Base-by-base conservation (phyloP, 116 monocot species). In the Thalassia testudinum region DNA sequence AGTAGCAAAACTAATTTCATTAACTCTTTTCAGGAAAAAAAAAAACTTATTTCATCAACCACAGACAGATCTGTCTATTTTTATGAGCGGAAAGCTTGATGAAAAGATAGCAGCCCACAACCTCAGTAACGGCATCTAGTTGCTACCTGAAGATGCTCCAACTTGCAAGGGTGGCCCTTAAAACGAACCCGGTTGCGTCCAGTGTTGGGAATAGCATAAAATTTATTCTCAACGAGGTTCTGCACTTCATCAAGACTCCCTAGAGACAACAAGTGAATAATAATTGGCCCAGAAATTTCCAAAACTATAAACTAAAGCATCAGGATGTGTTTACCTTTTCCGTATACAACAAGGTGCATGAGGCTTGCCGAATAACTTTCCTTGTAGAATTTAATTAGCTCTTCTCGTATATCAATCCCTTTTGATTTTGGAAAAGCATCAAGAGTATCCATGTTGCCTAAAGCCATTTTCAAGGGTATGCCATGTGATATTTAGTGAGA, bases 261-360 rank as follows among this genome's bases (percentile, higher is more conserved):
- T 93, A 57, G 24, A 50, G 14, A 47, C 37, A 34, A 34, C 30
- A 34, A 10, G 30, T 34, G 10, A 34, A 10, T 34, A 10, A 5
- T 3, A 34, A n/a, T n/a, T 34, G 30, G 3, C 30, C 30, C 10
- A 3, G 30, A 34, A 10, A 34, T 34, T 10, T 34, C 30, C 30
- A 34, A 34, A 34, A 5, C 10, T 34, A 5, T 5, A 34, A 34
- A 5, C 10, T 34, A 5, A 34, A 34, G 10, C 30, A 34, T 34
- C 30, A 34, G 10, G 30, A 34, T 34, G 30, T 34, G 30, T 10
- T 27, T 59, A 93, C 87, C 93, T 81, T 67, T 87, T 54, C 73
- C 87, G 78, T 93, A 93, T 19, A 87, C 76, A 57, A 87, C 93
- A 74, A 93, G 93, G 24, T 87, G 83, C 93, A 93, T 93, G 20